Evolutionary conservation across 495 filamentous ascomycete species (phyloP).

Genomic region (Pyrenula massariospora): DNA sequence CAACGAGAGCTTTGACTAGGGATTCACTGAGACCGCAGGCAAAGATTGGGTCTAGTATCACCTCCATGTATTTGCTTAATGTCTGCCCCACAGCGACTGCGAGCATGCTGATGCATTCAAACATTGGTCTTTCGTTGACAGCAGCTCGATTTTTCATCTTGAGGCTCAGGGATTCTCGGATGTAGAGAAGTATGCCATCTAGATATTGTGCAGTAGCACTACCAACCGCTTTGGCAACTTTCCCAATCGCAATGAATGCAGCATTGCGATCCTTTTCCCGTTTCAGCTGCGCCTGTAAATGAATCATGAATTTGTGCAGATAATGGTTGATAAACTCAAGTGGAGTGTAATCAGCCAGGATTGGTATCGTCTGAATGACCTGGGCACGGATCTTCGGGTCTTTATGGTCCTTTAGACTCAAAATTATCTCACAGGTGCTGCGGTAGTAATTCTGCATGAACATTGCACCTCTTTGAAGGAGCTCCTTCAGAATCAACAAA

Average conservation of each 20-base stretch:
- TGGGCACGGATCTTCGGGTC: slow-evolving; percentile 78
- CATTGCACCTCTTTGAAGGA: slow-evolving; percentile 90
- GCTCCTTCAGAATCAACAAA: slow-evolving; percentile 77
- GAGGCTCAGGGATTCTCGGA: slow-evolving; percentile 57
- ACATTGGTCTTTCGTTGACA: slow-evolving; percentile 81
- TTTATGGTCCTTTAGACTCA: slow-evolving; percentile 80
- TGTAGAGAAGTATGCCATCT: slow-evolving; percentile 82
- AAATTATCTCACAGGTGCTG: slow-evolving; percentile 82
- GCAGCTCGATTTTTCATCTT: slow-evolving; percentile 49
- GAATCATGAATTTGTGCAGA: slow-evolving; percentile 92
- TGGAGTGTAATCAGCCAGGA: slow-evolving; percentile 85
- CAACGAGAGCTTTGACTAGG: slow-evolving; percentile 85
- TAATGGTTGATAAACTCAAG: slow-evolving; percentile 71
- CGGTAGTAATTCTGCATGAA: slow-evolving; percentile 89
- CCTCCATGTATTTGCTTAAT: slow-evolving; percentile 95
- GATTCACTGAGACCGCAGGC: slow-evolving; percentile 87
- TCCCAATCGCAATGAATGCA: slow-evolving; percentile 88
- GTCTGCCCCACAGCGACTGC: slow-evolving; percentile 91
- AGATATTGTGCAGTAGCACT: slow-evolving; percentile 90
- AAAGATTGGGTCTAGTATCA: slow-evolving; percentile 90
- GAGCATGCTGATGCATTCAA: slow-evolving; percentile 94
- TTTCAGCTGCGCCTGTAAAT: slow-evolving; percentile 89
- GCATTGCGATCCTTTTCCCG: slow-evolving; percentile 86
- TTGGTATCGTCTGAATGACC: slow-evolving; percentile 79
- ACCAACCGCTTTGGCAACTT: slow-evolving; percentile 90